phyloP scores from a whole-genome alignment of 176 grass and related monocot genomes.

The Dactylis glomerata region DNA sequence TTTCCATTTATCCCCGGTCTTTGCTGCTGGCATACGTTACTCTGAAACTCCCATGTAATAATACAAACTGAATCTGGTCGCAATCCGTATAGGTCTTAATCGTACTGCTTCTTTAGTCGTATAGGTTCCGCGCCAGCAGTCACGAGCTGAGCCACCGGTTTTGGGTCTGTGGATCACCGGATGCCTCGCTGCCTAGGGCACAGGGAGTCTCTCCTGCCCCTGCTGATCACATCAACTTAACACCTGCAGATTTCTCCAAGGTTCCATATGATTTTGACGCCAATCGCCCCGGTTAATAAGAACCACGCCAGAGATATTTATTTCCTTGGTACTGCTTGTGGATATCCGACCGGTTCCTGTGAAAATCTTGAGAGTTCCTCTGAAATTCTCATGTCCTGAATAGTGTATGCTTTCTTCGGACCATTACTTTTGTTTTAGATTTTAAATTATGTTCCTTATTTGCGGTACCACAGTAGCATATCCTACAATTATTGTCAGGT shows the following conservation, averaged over 20 bases:
- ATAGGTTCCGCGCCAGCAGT: neutral
- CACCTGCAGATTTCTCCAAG: neutral
- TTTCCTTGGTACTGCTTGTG: too few species aligned
- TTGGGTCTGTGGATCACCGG: neutral
- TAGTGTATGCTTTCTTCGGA: too few species aligned
- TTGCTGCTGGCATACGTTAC: neutral
- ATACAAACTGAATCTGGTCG: neutral
- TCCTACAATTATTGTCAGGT: neutral
- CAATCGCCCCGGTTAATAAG: neutral
- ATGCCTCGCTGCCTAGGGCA: conserved; percentile 19
- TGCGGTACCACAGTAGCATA: neutral
- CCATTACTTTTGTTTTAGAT: too few species aligned
- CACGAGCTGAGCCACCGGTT: neutral
- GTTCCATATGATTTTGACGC: neutral
- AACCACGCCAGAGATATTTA: too few species aligned
- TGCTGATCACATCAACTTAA: neutral
- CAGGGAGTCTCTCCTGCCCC: neutral
- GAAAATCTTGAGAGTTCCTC: too few species aligned
- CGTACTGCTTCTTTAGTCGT: neutral
- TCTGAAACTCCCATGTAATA: neutral
- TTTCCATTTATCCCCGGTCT: neutral
- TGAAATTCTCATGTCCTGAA: too few species aligned
- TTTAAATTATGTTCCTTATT: neutral
- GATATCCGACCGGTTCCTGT: too few species aligned
- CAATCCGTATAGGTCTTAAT: neutral